Percentiles rank a stretch among this genome's conserved stretches.
Conservation (phyloP, 768 basidiomycete species). For the Lactarius indigo region DNA sequence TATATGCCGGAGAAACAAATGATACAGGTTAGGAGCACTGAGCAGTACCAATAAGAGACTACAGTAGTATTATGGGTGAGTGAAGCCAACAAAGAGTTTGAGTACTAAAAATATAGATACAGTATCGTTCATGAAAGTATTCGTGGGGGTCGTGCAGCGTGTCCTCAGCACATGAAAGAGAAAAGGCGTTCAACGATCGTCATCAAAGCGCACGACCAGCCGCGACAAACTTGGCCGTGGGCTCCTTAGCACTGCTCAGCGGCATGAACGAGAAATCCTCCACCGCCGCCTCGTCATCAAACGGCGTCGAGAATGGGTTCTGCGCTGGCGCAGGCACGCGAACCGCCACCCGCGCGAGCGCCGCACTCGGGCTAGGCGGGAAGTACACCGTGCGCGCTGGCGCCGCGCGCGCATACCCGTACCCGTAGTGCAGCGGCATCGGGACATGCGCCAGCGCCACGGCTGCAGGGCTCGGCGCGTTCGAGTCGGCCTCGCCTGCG, state of each 20-base stretch:
- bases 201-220: slow-evolving; percentile 19
- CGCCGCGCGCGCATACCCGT: not conserved
- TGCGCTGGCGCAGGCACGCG: slow-evolving; percentile 41
- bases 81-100: not conserved
- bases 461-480: slow-evolving; percentile 31
- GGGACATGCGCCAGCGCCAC: slow-evolving; percentile 25
- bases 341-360: slow-evolving; percentile 31
- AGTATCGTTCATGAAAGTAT: not conserved
- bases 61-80: not conserved
- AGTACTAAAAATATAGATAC: not conserved
- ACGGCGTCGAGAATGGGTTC: slow-evolving; percentile 73
- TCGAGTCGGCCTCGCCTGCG: slow-evolving; percentile 31
- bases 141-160: not conserved
- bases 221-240: not conserved
- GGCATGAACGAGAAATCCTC: slow-evolving; percentile 13
- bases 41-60: not conserved
- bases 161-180: not conserved
- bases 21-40: not conserved
- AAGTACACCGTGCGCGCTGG: slow-evolving; percentile 9
- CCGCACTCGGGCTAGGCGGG: slow-evolving; percentile 39
- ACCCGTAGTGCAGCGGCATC: slow-evolving; percentile 20
- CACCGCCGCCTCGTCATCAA: slow-evolving; percentile 57
- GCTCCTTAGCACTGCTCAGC: not conserved
- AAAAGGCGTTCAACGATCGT: not conserved
- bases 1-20: not conserved